Percentiles rank a stretch among this genome's conserved stretches.
Evolutionary conservation across 2,329 filamentous ascomycete species (phyloP).

Genomic region (Tolypocladium capitatum): DNA sequence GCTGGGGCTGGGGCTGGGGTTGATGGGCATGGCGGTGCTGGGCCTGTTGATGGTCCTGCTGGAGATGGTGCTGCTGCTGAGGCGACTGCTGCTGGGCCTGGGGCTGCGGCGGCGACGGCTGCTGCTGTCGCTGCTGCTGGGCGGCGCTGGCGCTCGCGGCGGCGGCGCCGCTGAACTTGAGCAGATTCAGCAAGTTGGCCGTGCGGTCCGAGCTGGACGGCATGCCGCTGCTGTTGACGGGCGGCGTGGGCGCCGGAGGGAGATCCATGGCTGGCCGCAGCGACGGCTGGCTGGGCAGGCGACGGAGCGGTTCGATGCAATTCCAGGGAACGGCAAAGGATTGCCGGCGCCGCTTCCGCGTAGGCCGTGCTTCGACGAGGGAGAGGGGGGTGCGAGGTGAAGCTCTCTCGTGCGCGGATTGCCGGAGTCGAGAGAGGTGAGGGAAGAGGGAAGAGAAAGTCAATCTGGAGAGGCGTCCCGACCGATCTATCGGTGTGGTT

Average conservation of each 20-base stretch:
- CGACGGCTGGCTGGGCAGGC: conserved; percentile 1
- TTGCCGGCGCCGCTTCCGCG: not conserved
- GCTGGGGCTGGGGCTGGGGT: conserved; percentile 8
- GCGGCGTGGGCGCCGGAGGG: conserved; percentile 38
- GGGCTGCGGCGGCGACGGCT: conserved; percentile 9
- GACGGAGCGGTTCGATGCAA: not conserved
- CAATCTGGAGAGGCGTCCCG: not conserved
- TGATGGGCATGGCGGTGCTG: conserved; percentile 9
- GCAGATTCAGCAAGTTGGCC: conserved; percentile 43
- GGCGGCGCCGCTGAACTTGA: conserved; percentile 42
- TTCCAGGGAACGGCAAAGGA: not conserved
- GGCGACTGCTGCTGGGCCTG: conserved; percentile 10
- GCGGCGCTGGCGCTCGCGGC: conserved; percentile 16
- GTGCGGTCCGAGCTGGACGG: conserved; percentile 32
- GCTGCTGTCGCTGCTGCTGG: conserved; percentile 21
- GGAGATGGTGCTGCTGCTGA: conserved; percentile 10
- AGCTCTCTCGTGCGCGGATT: not conserved
- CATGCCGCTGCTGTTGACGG: conserved; percentile 25
- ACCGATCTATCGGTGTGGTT: not conserved
- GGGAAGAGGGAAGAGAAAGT: not conserved
- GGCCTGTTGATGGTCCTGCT: conserved; percentile 14
- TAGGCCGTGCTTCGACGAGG: not conserved
- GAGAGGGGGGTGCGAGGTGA: not conserved
- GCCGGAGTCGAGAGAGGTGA: not conserved
- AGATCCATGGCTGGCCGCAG: conserved; percentile 24